Evolutionary conservation across 768 basidiomycete genomes (phyloP).

Genomic region (Suillus plorans): DNA sequence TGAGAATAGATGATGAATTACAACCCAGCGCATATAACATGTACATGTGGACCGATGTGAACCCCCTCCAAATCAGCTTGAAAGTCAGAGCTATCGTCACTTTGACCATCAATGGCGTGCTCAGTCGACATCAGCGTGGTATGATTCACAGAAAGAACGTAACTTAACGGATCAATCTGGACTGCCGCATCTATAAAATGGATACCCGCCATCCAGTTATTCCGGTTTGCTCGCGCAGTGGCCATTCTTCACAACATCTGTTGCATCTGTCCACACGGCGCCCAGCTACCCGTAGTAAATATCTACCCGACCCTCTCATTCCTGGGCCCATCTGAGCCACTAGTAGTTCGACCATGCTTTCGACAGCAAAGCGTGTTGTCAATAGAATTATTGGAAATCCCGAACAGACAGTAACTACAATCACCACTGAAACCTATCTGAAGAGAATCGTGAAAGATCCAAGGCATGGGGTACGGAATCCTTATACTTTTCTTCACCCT

Average conservation of each 20-base stretch:
- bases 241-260: neutral
- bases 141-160: neutral
- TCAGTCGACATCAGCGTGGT: conserved; percentile 9
- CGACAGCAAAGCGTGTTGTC: conserved; percentile 44
- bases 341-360: conserved; percentile 31
- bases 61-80: neutral
- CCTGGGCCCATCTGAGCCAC: neutral
- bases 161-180: neutral
- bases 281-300: neutral
- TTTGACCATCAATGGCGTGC: conserved; percentile 14
- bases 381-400: conserved; percentile 63
- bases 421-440: conserved; percentile 61
- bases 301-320: neutral
- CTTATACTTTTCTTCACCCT: neutral
- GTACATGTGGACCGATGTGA: neutral
- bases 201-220: neutral
- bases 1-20: neutral
- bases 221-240: neutral
- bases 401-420: conserved; percentile 56
- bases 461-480: conserved; percentile 40
- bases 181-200: neutral
- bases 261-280: neutral
- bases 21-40: neutral
- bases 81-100: conserved; percentile 9
- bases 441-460: conserved; percentile 43